These are phyloP conservation scores for Bremia lactucae DNA, from an alignment of 352 stramenopile genomes.

Conservation along the genomic window DNA sequence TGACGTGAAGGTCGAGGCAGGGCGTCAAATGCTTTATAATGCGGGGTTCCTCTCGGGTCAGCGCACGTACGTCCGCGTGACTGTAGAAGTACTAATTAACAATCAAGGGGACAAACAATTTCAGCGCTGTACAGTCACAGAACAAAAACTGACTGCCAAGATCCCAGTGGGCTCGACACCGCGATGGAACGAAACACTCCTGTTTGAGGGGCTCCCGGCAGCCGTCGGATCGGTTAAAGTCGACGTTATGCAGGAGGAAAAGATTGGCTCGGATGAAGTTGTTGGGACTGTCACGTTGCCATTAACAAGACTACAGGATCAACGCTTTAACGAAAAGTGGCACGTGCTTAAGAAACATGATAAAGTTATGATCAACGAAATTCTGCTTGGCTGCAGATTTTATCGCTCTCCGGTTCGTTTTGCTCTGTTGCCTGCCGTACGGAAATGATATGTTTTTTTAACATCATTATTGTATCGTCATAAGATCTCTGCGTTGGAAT, in stretches of 20 bases:
- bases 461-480: neutral
- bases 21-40: conserved; percentile 36
- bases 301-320: conserved; percentile 36
- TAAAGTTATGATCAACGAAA: conserved; percentile 18
- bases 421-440: neutral
- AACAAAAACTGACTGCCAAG: conserved; percentile 33
- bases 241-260: conserved; percentile 57
- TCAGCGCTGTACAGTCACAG: conserved; percentile 13
- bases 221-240: conserved; percentile 30
- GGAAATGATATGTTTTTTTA: neutral
- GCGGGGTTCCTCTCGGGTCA: conserved; percentile 38
- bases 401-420: conserved; percentile 32
- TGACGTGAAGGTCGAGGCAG: conserved; percentile 31
- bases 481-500: conserved; percentile 43
- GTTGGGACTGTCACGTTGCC: conserved; percentile 31
- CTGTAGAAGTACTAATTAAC: conserved; percentile 19
- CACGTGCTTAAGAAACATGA: conserved; percentile 30
- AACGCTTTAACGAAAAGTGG: conserved; percentile 37
- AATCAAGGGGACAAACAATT: conserved; percentile 1
- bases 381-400: conserved; percentile 39
- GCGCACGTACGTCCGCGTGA: conserved; percentile 40
- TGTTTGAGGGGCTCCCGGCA: conserved; percentile 34
- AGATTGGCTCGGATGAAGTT: conserved; percentile 32
- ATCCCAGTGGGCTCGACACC: conserved; percentile 10
- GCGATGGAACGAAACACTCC: conserved; percentile 35